Evolutionary conservation across 257 asterid genomes (phyloP), one percentile per base, ranked within the genome.

Genomic region (Verbena officinalis): DNA sequence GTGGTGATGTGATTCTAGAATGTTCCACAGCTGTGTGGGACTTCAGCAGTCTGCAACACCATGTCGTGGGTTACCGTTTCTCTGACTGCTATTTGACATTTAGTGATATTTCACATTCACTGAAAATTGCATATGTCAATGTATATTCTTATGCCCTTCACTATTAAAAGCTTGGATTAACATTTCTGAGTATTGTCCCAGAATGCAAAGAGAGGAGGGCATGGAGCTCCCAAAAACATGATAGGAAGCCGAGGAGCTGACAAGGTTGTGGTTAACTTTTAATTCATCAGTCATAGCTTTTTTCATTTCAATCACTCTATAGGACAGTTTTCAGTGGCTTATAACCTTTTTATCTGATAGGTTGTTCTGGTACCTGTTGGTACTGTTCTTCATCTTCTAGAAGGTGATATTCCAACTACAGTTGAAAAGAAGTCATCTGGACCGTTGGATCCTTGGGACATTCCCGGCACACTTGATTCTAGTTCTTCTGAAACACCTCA

Each of bases 181-280:
- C 17, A 13, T 17, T 16, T 62, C 60, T 38, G n/a, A 61, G 9
- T 55, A 58, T 39, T 48, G 38, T 36, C 73, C 50, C 80, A 93
- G 97, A 90, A 90, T 76, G 95, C 95, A 55, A 93, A 77, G 82
- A 84, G 88, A 73, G 99, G 99, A 46, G 90, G 96, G 54, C 77
- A 88, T 55, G 99, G 99, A 14, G 73, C 88, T 62, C 81, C 99
- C 48, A 93, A 93, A 64, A 87, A 87, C 68, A 86, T 83, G 95
- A 84, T 86, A 62, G 97, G 99, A 77, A 84, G 88, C 68, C 81
- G 95, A 77, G 99, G 99, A 52, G 79, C 81, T 50, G 88, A 94
- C 80, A 90, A 88, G 97, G 97, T 93, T 63, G 69, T 52, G 97
- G 97, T 93, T 63, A 67, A 48, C 54, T 48, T 66, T 50, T 20